phyloP scores from a whole-genome alignment of 73 alveolate genomes.

The Paramecium sexaurelia region DNA sequence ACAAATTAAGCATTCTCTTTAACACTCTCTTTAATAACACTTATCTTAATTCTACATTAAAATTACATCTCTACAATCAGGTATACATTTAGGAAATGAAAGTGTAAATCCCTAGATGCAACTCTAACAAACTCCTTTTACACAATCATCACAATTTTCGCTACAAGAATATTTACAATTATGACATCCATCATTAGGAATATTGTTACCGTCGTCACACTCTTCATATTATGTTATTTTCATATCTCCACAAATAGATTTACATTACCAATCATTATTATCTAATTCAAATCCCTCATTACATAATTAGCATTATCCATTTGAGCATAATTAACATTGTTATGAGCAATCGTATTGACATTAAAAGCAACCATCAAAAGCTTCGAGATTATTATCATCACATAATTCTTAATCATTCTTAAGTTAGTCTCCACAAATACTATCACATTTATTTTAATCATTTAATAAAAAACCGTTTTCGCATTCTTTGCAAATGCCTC shows the following conservation, averaged over 20 bases:
- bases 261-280: background rate
- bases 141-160: background rate
- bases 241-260: constrained; percentile 1
- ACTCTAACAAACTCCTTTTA: background rate
- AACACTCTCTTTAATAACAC: background rate
- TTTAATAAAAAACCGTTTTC: background rate
- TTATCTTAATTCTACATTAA: background rate
- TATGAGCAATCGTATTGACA: constrained; percentile 69
- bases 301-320: constrained; percentile 47
- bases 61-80: background rate
- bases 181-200: constrained; percentile 52
- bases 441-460: background rate
- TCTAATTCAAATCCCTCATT: background rate
- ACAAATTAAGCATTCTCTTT: background rate
- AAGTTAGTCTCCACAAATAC: constrained; percentile 59
- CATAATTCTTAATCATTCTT: constrained; percentile 61
- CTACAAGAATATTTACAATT: background rate
- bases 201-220: constrained; percentile 53
- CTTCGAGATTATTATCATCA: constrained; percentile 74
- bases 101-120: background rate
- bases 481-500: background rate
- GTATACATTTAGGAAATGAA: background rate
- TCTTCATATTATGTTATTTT: background rate
- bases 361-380: constrained; percentile 78
- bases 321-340: constrained; percentile 69